phyloP scores from a whole-genome alignment of 352 stramenopile species.

The Pythium vanterpoolii region DNA sequence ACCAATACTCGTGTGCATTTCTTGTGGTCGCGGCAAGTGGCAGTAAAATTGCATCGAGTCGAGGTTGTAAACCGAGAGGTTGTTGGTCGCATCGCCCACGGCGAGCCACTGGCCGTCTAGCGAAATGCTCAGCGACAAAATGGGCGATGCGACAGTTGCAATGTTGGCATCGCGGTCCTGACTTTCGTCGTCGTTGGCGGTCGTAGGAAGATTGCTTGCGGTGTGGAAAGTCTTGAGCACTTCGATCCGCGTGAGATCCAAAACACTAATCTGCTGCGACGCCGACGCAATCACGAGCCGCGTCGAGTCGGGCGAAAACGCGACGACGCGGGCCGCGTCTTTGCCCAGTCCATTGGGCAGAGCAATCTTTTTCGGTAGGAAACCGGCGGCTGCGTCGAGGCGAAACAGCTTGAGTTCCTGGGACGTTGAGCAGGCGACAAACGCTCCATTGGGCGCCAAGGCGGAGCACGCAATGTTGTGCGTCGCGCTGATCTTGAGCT shows the following conservation, averaged over 20 bases:
- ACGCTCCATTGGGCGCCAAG: slow-evolving; percentile 80
- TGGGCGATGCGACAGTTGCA: slow-evolving; percentile 28
- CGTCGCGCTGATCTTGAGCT: slow-evolving; percentile 70
- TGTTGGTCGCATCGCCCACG: slow-evolving; percentile 61
- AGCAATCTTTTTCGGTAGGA: slow-evolving; percentile 55
- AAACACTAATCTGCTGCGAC: slow-evolving; percentile 64
- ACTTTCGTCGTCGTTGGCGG: slow-evolving; percentile 10
- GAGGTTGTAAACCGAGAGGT: slow-evolving; percentile 78
- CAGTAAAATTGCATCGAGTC: slow-evolving; percentile 85
- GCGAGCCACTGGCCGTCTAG: slow-evolving; percentile 80
- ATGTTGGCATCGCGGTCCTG: not conserved
- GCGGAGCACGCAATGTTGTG: slow-evolving; percentile 84
- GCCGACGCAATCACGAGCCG: slow-evolving; percentile 64
- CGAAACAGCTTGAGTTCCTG: slow-evolving; percentile 88
- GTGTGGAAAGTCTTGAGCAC: slow-evolving; percentile 74
- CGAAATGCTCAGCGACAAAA: slow-evolving; percentile 74
- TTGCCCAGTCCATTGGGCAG: slow-evolving; percentile 32
- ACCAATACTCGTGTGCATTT: slow-evolving; percentile 77
- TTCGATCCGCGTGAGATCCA: slow-evolving; percentile 71
- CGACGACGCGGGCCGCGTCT: slow-evolving; percentile 57
- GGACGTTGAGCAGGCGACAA: slow-evolving; percentile 84
- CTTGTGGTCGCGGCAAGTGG: slow-evolving; percentile 52
- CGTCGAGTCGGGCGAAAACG: slow-evolving; percentile 78
- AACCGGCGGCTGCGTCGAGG: slow-evolving; percentile 45
- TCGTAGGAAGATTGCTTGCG: slow-evolving; percentile 7